phyloP scores from a whole-genome alignment of 1,284 basidiomycete species.

The Puccinia brachypodii region DNA sequence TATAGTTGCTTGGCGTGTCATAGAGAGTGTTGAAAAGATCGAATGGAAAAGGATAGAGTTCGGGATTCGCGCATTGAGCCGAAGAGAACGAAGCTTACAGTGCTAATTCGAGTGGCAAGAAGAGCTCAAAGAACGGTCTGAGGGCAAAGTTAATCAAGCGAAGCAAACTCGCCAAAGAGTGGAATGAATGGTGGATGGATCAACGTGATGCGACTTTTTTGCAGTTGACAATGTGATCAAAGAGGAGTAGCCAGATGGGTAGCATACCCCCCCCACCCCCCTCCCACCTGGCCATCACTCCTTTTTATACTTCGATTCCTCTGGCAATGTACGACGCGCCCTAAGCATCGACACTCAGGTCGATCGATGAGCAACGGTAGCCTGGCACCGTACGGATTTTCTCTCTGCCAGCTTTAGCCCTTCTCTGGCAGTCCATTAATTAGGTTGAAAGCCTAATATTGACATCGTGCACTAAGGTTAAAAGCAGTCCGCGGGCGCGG shows the following conservation, averaged over 20 bases:
- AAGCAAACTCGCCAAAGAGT: neutral
- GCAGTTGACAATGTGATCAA: neutral
- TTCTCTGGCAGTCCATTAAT: slow-evolving; percentile 4
- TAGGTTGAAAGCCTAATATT: neutral
- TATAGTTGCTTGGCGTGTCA: too few species aligned
- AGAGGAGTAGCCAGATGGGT: neutral
- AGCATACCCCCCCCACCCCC: neutral
- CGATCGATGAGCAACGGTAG: neutral
- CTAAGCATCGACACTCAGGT: neutral
- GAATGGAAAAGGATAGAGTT: too few species aligned
- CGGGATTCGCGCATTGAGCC: too few species aligned
- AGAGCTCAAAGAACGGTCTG: neutral
- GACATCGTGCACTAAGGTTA: neutral
- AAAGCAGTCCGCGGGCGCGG: slow-evolving; percentile 2
- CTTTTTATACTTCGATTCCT: slow-evolving; percentile 1
- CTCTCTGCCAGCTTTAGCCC: neutral
- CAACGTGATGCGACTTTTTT: neutral
- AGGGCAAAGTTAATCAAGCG: neutral
- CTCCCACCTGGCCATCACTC: neutral
- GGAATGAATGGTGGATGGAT: neutral
- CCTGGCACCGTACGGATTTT: neutral
- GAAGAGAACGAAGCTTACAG: too few species aligned
- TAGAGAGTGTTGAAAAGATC: too few species aligned
- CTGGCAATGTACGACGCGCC: neutral
- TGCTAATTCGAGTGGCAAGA: neutral